phyloP scores from a whole-genome alignment of 2,329 filamentous ascomycete species.

The Aspergillus aculeatus region DNA sequence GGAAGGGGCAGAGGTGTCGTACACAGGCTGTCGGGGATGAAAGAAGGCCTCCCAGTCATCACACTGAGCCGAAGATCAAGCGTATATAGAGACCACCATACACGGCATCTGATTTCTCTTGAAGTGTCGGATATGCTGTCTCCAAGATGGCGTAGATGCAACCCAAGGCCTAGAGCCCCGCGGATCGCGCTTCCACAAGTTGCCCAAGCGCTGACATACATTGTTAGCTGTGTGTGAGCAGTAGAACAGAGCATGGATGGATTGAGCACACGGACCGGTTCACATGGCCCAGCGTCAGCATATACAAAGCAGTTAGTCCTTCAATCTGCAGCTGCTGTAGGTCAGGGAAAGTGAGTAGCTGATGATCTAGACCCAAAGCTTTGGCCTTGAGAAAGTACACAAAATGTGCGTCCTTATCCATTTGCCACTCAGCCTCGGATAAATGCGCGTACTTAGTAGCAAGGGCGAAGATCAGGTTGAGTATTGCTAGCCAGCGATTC shows the following conservation, averaged over 20 bases:
- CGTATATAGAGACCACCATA: conserved; percentile 48
- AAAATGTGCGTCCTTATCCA: conserved; percentile 39
- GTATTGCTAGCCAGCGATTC: conserved; percentile 44
- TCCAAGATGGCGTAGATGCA: conserved; percentile 45
- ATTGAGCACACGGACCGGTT: conserved; percentile 36
- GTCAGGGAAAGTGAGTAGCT: conserved; percentile 43
- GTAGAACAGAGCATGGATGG: background rate
- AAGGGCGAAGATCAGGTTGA: conserved; percentile 48
- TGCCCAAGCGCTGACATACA: conserved; percentile 41
- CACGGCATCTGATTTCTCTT: conserved; percentile 45
- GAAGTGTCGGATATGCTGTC: conserved; percentile 37
- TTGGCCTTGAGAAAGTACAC: conserved; percentile 44
- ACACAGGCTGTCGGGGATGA: conserved; percentile 42
- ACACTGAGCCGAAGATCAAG: conserved; percentile 44
- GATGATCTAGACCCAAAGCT: conserved; percentile 38
- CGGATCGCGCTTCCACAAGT: conserved; percentile 42
- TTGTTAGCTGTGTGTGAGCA: background rate
- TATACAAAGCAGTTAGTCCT: conserved; percentile 43
- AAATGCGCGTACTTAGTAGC: conserved; percentile 42
- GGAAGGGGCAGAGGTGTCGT: conserved; percentile 44
- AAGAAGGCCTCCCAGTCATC: conserved; percentile 47
- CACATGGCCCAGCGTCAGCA: conserved; percentile 42
- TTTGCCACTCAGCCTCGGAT: conserved; percentile 36
- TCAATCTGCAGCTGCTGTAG: conserved; percentile 46
- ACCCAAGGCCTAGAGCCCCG: conserved; percentile 41